Percentiles rank a stretch among this genome's conserved stretches.
These are phyloP conservation scores for Penicillium waksmanii DNA, from an alignment of 495 filamentous ascomycete genomes.

Conservation along the genomic window DNA sequence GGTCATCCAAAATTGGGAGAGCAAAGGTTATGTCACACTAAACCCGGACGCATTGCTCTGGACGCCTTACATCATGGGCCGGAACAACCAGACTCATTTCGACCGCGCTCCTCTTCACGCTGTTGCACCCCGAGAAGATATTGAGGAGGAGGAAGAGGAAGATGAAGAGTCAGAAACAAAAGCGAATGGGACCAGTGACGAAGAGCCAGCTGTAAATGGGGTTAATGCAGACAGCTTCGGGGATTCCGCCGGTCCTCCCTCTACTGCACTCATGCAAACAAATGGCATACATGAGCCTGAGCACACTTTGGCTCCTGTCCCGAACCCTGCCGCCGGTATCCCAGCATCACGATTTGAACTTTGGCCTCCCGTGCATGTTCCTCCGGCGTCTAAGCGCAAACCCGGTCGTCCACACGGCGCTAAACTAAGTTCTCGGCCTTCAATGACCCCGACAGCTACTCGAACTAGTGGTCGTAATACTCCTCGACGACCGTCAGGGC, in stretches of 20 bases:
- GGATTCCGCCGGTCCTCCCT: slow-evolving; percentile 45
- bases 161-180: slow-evolving; percentile 54
- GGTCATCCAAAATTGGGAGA: slow-evolving; percentile 84
- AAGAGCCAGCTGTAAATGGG: slow-evolving; percentile 27
- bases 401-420: slow-evolving; percentile 51
- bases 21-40: slow-evolving; percentile 81
- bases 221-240: slow-evolving; percentile 24
- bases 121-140: slow-evolving; percentile 77
- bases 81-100: slow-evolving; percentile 79
- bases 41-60: slow-evolving; percentile 83
- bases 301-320: slow-evolving; percentile 11
- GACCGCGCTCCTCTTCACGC: slow-evolving; percentile 84
- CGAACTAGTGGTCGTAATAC: slow-evolving; percentile 44
- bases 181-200: slow-evolving; percentile 35
- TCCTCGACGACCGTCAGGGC: slow-evolving; percentile 37
- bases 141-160: slow-evolving; percentile 63
- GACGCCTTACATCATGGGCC: slow-evolving; percentile 98
- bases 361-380: slow-evolving; percentile 74
- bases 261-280: slow-evolving; percentile 35
- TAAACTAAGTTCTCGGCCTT: slow-evolving; percentile 17
- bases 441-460: slow-evolving; percentile 35
- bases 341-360: slow-evolving; percentile 83
- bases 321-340: slow-evolving; percentile 54
- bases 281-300: slow-evolving; percentile 37
- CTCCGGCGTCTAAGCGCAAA: slow-evolving; percentile 44